Evolutionary conservation across 2,329 filamentous ascomycete genomes (phyloP).

Genomic region (Clarireedia homoeocarpa): DNA sequence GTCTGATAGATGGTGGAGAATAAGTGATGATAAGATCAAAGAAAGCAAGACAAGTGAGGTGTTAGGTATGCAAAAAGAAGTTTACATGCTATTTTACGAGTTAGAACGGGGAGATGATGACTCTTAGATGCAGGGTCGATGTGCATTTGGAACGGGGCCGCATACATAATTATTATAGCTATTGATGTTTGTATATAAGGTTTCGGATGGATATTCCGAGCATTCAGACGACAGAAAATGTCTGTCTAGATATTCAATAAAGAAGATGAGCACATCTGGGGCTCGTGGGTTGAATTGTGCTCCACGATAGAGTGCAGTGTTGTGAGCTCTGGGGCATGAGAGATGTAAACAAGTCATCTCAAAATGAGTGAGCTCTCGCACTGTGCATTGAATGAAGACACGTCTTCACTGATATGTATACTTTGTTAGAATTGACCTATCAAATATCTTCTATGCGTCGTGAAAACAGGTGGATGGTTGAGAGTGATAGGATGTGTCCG

Average conservation of each 20-base stretch:
- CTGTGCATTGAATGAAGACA: too few relatives aligned
- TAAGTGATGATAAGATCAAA: constrained; percentile 94
- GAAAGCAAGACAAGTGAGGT: constrained; percentile 91
- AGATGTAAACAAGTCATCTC: too few relatives aligned
- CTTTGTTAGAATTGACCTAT: too few relatives aligned
- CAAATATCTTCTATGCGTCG: too few relatives aligned
- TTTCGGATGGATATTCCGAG: not conserved
- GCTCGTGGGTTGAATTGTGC: too few relatives aligned
- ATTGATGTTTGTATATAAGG: constrained; percentile 5
- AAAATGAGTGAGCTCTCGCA: too few relatives aligned
- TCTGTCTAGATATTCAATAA: not conserved
- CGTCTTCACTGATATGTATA: too few relatives aligned
- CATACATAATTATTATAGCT: not conserved
- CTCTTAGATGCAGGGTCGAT: constrained; percentile 1
- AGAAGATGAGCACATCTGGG: not conserved
- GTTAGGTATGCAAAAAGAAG: constrained; percentile 86
- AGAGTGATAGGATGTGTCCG: too few relatives aligned
- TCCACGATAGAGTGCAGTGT: too few relatives aligned
- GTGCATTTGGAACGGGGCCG: not conserved
- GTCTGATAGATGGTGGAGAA: constrained; percentile 87
- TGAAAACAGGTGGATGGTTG: too few relatives aligned
- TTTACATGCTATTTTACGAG: constrained; percentile 95
- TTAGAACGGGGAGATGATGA: constrained; percentile 38
- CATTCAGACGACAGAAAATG: not conserved
- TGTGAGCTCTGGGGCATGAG: too few relatives aligned